phyloP scores from a whole-genome alignment of 768 basidiomycete species.

The Pleurotus djamor region DNA sequence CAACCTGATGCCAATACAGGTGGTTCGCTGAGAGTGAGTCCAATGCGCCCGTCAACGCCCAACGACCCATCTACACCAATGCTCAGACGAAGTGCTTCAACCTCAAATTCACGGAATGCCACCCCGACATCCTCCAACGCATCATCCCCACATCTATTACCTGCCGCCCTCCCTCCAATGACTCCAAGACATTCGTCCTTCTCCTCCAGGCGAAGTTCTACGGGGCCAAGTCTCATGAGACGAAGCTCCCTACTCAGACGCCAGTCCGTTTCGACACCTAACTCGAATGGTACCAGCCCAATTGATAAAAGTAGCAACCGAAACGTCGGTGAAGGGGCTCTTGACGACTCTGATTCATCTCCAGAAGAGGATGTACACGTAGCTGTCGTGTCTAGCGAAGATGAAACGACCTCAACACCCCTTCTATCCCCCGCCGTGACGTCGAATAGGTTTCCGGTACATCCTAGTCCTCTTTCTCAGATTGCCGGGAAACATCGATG shows the following conservation, averaged over 20 bases:
- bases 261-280: constrained; percentile 36
- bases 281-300: constrained; percentile 28
- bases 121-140: constrained; percentile 60
- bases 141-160: constrained; percentile 50
- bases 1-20: not conserved
- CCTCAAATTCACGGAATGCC: constrained; percentile 41
- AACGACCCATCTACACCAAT: constrained; percentile 13
- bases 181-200: constrained; percentile 39
- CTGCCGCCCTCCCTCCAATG: constrained; percentile 40
- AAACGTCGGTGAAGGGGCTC: constrained; percentile 74
- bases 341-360: constrained; percentile 77
- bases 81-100: constrained; percentile 26
- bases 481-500: constrained; percentile 52
- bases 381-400: constrained; percentile 30
- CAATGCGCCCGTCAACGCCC: constrained; percentile 5
- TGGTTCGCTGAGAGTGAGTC: not conserved
- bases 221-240: constrained; percentile 27
- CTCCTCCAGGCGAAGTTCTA: constrained; percentile 33
- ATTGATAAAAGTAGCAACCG: constrained; percentile 38
- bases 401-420: constrained; percentile 25
- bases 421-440: constrained; percentile 32
- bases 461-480: constrained; percentile 68
- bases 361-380: constrained; percentile 32
- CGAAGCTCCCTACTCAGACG: constrained; percentile 40
- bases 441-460: constrained; percentile 26